phyloP scores from a whole-genome alignment of 495 filamentous ascomycete species.

The Daldinia concentrica region DNA sequence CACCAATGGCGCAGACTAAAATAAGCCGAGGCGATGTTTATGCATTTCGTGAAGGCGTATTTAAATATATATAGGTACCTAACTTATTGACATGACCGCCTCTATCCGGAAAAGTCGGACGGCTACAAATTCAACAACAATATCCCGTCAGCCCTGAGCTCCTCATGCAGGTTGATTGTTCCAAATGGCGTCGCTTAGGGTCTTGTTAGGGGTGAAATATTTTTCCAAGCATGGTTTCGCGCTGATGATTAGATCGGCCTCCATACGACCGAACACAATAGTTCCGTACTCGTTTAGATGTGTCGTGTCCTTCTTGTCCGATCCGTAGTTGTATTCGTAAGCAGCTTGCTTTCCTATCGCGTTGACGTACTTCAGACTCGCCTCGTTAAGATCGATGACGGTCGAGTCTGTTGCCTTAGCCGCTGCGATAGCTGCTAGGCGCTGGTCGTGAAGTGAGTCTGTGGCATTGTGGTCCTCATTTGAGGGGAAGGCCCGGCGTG shows the following conservation, averaged over 20 bases:
- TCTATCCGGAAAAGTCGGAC: neutral
- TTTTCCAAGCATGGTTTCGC: slow-evolving; percentile 33
- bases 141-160: neutral
- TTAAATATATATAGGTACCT: slow-evolving; percentile 2
- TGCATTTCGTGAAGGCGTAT: slow-evolving; percentile 8
- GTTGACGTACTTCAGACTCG: slow-evolving; percentile 55
- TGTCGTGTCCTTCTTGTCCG: slow-evolving; percentile 51
- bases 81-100: neutral
- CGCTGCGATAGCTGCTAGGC: slow-evolving; percentile 51
- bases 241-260: slow-evolving; percentile 52
- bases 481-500: slow-evolving; percentile 53
- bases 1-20: slow-evolving; percentile 1
- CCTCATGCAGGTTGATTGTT: slow-evolving; percentile 45
- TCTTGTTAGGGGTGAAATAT: slow-evolving; percentile 45
- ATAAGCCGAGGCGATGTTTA: neutral
- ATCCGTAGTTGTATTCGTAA: slow-evolving; percentile 52
- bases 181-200: slow-evolving; percentile 45
- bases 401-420: slow-evolving; percentile 41
- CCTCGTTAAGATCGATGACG: slow-evolving; percentile 57
- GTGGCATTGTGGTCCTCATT: slow-evolving; percentile 47
- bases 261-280: slow-evolving; percentile 59
- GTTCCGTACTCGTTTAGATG: slow-evolving; percentile 57
- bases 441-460: slow-evolving; percentile 53
- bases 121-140: slow-evolving; percentile 10
- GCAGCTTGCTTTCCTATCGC: slow-evolving; percentile 54